A percentile compares a stretch with the other conserved stretches of the same genome.
Evolutionary conservation across 495 filamentous ascomycete genomes (phyloP).

Genomic region (Daldinia decipiens): DNA sequence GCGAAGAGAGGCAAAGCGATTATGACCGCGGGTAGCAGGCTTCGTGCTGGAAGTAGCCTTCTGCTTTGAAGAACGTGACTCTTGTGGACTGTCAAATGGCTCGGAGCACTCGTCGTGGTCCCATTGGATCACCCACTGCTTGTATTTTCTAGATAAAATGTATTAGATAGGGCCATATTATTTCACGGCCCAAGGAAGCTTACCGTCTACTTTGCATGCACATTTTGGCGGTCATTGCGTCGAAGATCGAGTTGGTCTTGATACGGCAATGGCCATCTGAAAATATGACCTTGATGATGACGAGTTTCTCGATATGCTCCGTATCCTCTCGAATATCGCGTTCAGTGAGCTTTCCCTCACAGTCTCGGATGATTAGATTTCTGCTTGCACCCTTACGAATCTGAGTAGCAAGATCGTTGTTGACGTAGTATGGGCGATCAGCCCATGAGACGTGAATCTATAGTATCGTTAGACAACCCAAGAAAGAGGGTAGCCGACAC

Average conservation of each 20-base stretch:
- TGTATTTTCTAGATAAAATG: slow-evolving; percentile 65
- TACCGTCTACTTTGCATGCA: slow-evolving; percentile 80
- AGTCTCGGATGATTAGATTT: slow-evolving; percentile 74
- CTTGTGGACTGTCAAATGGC: neutral
- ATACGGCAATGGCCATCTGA: slow-evolving; percentile 67
- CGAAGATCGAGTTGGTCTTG: slow-evolving; percentile 80
- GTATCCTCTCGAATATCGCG: slow-evolving; percentile 74
- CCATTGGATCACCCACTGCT: slow-evolving; percentile 76
- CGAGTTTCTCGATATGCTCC: slow-evolving; percentile 83
- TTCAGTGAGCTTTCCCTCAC: slow-evolving; percentile 68
- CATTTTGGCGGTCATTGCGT: slow-evolving; percentile 76
- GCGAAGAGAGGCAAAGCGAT: neutral
- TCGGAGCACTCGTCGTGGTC: slow-evolving; percentile 73
- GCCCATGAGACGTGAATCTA: slow-evolving; percentile 35
- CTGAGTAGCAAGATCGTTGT: slow-evolving; percentile 71
- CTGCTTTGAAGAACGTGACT: neutral
- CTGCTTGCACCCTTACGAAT: slow-evolving; percentile 77
- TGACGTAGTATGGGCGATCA: slow-evolving; percentile 76
- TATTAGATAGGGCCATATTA: slow-evolving; percentile 7
- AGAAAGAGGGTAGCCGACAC: neutral
- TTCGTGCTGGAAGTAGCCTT: neutral
- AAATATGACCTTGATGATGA: slow-evolving; percentile 74
- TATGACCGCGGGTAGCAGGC: neutral
- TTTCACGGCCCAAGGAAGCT: slow-evolving; percentile 12
- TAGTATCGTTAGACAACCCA: slow-evolving; percentile 9